Percentiles rank a stretch among this genome's conserved stretches.
Conservation (phyloP, 2,329 filamentous ascomycete species). For the Trichoderma breve region DNA sequence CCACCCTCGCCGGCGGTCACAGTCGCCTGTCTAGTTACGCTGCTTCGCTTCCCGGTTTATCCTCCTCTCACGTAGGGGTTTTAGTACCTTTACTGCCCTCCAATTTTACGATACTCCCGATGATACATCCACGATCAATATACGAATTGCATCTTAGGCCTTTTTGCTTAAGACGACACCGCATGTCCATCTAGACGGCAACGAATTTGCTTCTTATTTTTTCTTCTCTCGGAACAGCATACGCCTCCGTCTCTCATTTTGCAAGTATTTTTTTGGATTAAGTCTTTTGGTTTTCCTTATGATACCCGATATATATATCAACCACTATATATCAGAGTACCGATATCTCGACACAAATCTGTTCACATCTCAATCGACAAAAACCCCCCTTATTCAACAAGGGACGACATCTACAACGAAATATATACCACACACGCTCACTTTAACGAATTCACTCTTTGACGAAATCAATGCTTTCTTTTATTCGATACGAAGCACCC, state of each 20-base stretch:
- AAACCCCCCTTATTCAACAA: not conserved
- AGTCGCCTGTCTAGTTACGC: constrained; percentile 38
- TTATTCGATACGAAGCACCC: not conserved
- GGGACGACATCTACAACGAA: not conserved
- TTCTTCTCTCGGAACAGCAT: not conserved
- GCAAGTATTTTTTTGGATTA: not conserved
- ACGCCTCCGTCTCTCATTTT: not conserved
- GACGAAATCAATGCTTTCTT: not conserved
- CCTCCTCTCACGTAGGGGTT: constrained; percentile 25
- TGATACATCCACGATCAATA: not conserved
- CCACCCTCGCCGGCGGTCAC: constrained; percentile 43
- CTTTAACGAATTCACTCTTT: not conserved
- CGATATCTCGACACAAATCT: not conserved
- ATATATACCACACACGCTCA: not conserved
- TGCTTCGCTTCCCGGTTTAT: constrained; percentile 34
- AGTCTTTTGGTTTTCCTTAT: not conserved
- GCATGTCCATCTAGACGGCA: constrained; percentile 6
- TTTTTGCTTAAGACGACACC: not conserved
- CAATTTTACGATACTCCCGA: not conserved
- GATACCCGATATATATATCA: constrained; percentile 15
- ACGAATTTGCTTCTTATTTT: not conserved
- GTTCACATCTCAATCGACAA: not conserved
- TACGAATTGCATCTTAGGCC: not conserved
- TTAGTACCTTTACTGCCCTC: not conserved
- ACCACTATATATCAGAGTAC: constrained; percentile 13